Conservation (phyloP, 2,329 filamentous ascomycete species). For the Dryadomyces quercivorus region DNA sequence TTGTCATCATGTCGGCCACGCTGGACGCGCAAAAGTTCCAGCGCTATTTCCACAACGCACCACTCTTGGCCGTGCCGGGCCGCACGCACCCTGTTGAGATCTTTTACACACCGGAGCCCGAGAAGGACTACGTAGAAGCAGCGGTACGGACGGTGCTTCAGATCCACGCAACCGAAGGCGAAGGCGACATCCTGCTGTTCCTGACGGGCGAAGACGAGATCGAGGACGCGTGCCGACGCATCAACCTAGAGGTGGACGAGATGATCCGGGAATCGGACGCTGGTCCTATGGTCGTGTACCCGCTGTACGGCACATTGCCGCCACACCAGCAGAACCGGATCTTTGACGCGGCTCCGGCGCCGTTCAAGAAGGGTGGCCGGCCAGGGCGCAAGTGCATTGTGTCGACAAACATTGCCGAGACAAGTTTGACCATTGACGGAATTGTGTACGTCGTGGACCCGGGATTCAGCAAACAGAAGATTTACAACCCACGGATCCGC, state of each 20-base stretch:
- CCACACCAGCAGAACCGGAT: slow-evolving; percentile 90
- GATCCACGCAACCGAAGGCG: slow-evolving; percentile 84
- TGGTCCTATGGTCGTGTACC: slow-evolving; percentile 81
- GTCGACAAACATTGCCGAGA: slow-evolving; percentile 96
- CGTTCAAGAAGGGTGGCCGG: slow-evolving; percentile 61
- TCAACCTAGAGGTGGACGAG: slow-evolving; percentile 80
- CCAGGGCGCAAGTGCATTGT: slow-evolving; percentile 92
- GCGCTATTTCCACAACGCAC: slow-evolving; percentile 89
- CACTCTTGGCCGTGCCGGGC: slow-evolving; percentile 84
- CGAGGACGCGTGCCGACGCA: slow-evolving; percentile 89
- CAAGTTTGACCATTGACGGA: slow-evolving; percentile 91
- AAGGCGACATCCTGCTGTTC: slow-evolving; percentile 90
- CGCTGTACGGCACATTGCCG: slow-evolving; percentile 85
- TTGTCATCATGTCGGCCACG: slow-evolving; percentile 98
- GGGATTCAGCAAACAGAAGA: slow-evolving; percentile 98
- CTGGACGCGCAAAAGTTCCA: slow-evolving; percentile 97
- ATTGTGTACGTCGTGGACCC: slow-evolving; percentile 99
- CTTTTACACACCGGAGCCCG: slow-evolving; percentile 93
- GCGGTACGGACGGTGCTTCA: slow-evolving; percentile 89
- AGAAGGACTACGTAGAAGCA: slow-evolving; percentile 93
- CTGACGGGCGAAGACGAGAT: slow-evolving; percentile 98
- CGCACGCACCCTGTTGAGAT: slow-evolving; percentile 95
- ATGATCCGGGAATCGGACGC: slow-evolving; percentile 84
- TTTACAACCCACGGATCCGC: slow-evolving; percentile 93
- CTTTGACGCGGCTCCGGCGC: slow-evolving; percentile 74